Conservation (phyloP, 352 stramenopile genomes). For the Phytophthora kernoviae region DNA sequence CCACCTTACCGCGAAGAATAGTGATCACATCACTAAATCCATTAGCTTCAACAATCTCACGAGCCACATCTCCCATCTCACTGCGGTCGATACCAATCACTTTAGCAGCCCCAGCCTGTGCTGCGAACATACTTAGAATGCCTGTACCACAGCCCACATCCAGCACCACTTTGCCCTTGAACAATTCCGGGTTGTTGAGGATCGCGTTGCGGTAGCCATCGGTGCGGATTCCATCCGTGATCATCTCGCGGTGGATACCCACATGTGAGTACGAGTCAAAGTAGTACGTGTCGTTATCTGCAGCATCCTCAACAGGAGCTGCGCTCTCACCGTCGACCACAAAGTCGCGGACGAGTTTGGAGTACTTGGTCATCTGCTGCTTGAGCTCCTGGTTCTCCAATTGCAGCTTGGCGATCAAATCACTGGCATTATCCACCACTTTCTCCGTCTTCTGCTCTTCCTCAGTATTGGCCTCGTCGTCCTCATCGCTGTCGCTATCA, state of each 20-base stretch:
- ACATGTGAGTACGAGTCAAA: constrained; percentile 99
- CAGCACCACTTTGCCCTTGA: constrained; percentile 97
- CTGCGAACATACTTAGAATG: constrained; percentile 98
- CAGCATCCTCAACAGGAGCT: constrained; percentile 32
- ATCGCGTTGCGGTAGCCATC: constrained; percentile 98
- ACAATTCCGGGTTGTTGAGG: constrained; percentile 96
- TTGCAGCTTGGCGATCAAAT: constrained; percentile 49
- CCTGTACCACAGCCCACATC: constrained; percentile 98
- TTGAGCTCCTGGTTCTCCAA: constrained; percentile 78
- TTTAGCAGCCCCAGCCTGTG: constrained; percentile 87
- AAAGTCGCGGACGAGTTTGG: constrained; percentile 68
- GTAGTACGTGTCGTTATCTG: constrained; percentile 94
- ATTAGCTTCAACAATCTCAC: constrained; percentile 95
- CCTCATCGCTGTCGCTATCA: constrained; percentile 56
- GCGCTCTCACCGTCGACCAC: constrained; percentile 64
- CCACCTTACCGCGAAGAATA: constrained; percentile 95
- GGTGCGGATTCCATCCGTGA: constrained; percentile 92
- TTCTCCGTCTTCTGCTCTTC: constrained; percentile 46
- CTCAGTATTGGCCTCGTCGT: constrained; percentile 36
- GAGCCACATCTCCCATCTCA: constrained; percentile 94
- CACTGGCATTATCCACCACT: constrained; percentile 17
- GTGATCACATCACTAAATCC: constrained; percentile 91
- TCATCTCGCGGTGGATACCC: constrained; percentile 98
- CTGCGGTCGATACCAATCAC: constrained; percentile 97
- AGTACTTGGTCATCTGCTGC: constrained; percentile 76